Evolutionary conservation across 164 flowering plant species (phyloP), one percentile per base, ranked within the genome.

Genomic region (Tinospora cordifolia): DNA sequence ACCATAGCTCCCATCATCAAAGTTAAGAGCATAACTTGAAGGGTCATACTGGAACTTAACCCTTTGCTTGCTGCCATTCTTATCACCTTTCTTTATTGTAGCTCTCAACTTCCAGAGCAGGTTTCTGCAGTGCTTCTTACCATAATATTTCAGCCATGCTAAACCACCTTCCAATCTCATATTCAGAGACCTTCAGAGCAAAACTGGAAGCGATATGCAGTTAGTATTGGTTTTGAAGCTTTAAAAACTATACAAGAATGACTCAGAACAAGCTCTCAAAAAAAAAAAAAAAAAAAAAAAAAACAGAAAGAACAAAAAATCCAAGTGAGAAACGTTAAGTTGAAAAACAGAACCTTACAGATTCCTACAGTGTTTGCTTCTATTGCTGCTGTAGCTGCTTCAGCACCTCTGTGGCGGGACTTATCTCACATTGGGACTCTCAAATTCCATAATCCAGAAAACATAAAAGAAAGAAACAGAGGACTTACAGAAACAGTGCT

Each of bases 11-110:
- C 91, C 89, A 76, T 90, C 92, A 66, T 91, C 97, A 71, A 91
- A 90, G 65, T 91, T 88, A 11, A 89, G 83, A 24, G 97, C 90
- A 74, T 91, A 91, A 65, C 97, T 91, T 1, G 82, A 83, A 71
- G 97, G 92, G 80, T 91, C 95, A 73, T 91, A 89, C 68, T 84
- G 89, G 75, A 88, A 88, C 59, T 71, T 87, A 47, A 78, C 39
- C 71, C 75, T 80, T 51, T 73, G 65, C 66, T 76, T 84, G 57
- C 73, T 63, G 27, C 78, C 71, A 14, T 66, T 79, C 80, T 83
- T 84, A 34, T 79, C 39, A 12, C 78, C 80, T 74, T 83, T 87
- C 80, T 81, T 88, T 71, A 84, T 34, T 12, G 89, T 82, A 40
- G 91, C 87, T 73, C 81, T 86, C 71, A 82, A 67, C 73, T 80